Conservation (phyloP, 116 monocot species). For the Posidonia oceanica region DNA sequence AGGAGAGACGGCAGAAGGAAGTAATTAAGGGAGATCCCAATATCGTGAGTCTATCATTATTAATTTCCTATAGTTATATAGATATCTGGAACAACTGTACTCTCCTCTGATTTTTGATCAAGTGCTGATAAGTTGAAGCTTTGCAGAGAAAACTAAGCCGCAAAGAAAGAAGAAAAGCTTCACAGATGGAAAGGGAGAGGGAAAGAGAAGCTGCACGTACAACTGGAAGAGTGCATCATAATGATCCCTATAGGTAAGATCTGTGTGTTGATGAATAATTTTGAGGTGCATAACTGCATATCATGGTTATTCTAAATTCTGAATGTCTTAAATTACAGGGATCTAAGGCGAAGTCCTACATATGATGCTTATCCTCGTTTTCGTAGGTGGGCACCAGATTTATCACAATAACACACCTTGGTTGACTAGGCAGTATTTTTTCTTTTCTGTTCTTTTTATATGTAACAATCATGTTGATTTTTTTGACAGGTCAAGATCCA, state of each 20-base stretch:
- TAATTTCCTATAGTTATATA: too few relatives aligned
- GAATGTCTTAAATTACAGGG: conserved; percentile 31
- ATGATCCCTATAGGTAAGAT: conserved; percentile 84
- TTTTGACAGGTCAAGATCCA: conserved; percentile 60
- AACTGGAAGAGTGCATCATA: conserved; percentile 45
- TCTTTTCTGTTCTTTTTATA: not conserved
- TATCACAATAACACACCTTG: not conserved
- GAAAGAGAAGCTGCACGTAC: conserved; percentile 68
- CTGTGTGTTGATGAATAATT: not conserved
- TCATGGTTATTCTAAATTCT: not conserved
- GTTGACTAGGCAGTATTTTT: not conserved
- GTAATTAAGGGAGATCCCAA: conserved; percentile 88
- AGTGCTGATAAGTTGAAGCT: not conserved
- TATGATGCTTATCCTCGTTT: conserved; percentile 87
- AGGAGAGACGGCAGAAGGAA: conserved; percentile 95
- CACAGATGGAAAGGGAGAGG: conserved; percentile 90
- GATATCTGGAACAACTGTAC: not conserved
- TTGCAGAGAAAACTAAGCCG: conserved; percentile 91
- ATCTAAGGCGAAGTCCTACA: conserved; percentile 77
- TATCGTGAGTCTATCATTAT: conserved; percentile 50
- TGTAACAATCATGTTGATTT: not conserved
- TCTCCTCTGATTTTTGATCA: not conserved
- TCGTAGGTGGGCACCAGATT: conserved; percentile 30
- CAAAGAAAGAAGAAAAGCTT: conserved; percentile 97
- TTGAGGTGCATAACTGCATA: not conserved